A percentile compares a stretch with the other conserved stretches of the same genome.
Evolutionary conservation across 495 filamentous ascomycete genomes (phyloP).

Genomic region (Aspergillus bridgeri): DNA sequence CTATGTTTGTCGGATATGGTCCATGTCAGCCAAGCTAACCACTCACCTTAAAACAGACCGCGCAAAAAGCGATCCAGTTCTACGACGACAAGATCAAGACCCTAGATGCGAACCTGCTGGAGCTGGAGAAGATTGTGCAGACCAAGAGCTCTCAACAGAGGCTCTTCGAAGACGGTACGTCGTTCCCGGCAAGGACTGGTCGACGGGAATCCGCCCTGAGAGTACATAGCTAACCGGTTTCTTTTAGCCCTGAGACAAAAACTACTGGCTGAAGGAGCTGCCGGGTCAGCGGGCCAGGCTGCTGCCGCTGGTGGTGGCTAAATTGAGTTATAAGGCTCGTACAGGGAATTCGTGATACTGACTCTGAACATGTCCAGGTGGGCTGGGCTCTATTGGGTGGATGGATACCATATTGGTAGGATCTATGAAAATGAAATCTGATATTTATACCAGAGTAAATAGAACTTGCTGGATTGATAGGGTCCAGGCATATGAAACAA

Average conservation of each 20-base stretch:
- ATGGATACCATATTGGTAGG: neutral
- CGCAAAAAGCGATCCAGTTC: conserved; percentile 74
- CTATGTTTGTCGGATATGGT: too few relatives aligned
- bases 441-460: neutral
- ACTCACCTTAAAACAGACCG: conserved; percentile 44
- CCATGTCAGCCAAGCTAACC: neutral
- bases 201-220: too few relatives aligned
- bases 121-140: conserved; percentile 82
- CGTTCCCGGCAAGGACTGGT: neutral
- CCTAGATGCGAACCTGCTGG: conserved; percentile 71
- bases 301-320: conserved; percentile 30
- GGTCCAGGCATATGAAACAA: neutral
- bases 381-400: neutral
- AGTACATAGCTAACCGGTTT: conserved; percentile 1
- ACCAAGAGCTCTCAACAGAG: conserved; percentile 80
- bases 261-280: conserved; percentile 40
- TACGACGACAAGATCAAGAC: conserved; percentile 84
- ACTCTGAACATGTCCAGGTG: neutral
- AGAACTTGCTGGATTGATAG: neutral
- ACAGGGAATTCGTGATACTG: neutral
- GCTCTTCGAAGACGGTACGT: conserved; percentile 82
- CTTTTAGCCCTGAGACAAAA: conserved; percentile 45
- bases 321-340: conserved; percentile 1
- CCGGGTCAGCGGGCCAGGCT: conserved; percentile 17
- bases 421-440: neutral